phyloP scores from a whole-genome alignment of 1,284 basidiomycete genomes.

The Waitea zeae region DNA sequence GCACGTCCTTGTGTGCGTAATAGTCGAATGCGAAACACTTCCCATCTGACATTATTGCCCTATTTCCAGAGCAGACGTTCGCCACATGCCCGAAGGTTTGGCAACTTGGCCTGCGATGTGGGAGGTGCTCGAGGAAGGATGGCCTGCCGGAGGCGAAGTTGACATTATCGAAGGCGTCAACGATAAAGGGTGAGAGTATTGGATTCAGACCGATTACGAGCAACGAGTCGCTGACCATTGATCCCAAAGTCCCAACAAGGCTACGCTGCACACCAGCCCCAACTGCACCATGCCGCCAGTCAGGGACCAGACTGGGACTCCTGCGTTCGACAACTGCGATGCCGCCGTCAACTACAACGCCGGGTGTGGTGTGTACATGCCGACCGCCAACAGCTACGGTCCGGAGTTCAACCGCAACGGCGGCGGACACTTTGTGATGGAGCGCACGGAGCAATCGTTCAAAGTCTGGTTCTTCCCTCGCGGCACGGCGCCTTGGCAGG shows the following conservation, averaged over 20 bases:
- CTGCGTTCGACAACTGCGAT: conserved; percentile 28
- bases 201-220: too few relatives aligned
- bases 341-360: conserved; percentile 33
- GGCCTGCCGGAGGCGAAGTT: conserved; percentile 25
- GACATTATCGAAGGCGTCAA: conserved; percentile 58
- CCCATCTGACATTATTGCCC: too few relatives aligned
- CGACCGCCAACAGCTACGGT: conserved; percentile 28
- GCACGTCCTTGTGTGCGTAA: conserved; percentile 10
- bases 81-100: conserved; percentile 15
- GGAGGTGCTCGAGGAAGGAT: conserved; percentile 22
- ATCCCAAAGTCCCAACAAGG: conserved; percentile 21
- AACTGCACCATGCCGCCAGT: conserved; percentile 24
- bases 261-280: conserved; percentile 32
- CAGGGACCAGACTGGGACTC: conserved; percentile 16
- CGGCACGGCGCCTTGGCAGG: conserved; percentile 21
- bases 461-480: conserved; percentile 35
- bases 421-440: conserved; percentile 37
- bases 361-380: conserved; percentile 42
- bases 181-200: conserved; percentile 15
- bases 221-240: too few relatives aligned
- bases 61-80: conserved; percentile 8
- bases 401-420: conserved; percentile 39
- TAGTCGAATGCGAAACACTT: conserved; percentile 6
- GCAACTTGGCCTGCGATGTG: conserved; percentile 37
- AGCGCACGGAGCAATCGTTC: conserved; percentile 23